These are phyloP conservation scores for Penicillium janthinellum DNA, from an alignment of 2,329 filamentous ascomycete genomes.

Conservation along the genomic window DNA sequence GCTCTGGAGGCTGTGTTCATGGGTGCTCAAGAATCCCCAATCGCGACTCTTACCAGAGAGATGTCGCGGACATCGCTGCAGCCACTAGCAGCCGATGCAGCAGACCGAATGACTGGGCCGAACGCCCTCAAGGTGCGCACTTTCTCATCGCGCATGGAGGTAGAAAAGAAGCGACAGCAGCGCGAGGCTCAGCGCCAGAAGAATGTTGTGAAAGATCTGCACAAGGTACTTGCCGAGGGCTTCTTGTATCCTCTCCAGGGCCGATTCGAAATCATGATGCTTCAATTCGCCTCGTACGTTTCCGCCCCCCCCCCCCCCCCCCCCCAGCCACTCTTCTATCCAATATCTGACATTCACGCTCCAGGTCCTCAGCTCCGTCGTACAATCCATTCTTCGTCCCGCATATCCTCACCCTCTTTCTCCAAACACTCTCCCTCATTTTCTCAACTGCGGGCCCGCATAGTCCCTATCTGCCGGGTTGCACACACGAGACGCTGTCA, in stretches of 20 bases:
- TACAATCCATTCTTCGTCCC: constrained; percentile 71
- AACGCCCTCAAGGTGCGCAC: constrained; percentile 84
- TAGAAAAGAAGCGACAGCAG: constrained; percentile 57
- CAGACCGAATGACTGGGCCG: constrained; percentile 77
- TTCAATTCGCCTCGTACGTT: constrained; percentile 55
- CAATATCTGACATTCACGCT: constrained; percentile 11
- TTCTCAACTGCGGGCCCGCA: constrained; percentile 81
- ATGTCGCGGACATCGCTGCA: constrained; percentile 74
- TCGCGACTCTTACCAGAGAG: constrained; percentile 68
- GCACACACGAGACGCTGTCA: constrained; percentile 83
- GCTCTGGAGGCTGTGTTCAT: constrained; percentile 73
- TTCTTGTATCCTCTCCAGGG: constrained; percentile 89
- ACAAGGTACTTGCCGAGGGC: constrained; percentile 69
- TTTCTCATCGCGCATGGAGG: constrained; percentile 76
- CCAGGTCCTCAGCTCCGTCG: constrained; percentile 38
- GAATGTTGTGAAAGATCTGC: constrained; percentile 74
- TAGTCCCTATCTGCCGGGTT: constrained; percentile 71
- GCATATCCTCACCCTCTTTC: constrained; percentile 73
- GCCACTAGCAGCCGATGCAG: constrained; percentile 78
- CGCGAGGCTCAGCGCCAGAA: constrained; percentile 51
- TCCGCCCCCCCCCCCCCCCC: too few species aligned
- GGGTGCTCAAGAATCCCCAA: constrained; percentile 50
- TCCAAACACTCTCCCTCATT: constrained; percentile 83
- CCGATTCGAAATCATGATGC: constrained; percentile 69
- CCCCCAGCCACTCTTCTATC: not conserved